Evolutionary conservation across 2,329 filamentous ascomycete species (phyloP).

Genomic region (Sporothrix pseudoabietina): DNA sequence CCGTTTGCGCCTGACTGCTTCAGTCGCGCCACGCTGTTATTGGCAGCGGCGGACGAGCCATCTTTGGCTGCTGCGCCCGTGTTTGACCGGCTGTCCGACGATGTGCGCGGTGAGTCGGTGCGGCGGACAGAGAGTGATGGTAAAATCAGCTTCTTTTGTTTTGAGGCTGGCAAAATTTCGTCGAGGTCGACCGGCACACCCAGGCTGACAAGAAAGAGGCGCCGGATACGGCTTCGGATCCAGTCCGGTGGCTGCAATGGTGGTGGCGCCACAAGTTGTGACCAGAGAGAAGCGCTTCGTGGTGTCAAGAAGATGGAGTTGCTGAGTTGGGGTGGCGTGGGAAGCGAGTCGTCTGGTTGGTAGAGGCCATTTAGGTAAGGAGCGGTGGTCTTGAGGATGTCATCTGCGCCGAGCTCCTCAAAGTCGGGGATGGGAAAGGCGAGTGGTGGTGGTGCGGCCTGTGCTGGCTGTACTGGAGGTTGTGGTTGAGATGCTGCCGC

Average conservation of each 20-base stretch:
- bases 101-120: conserved; percentile 54
- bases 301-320: conserved; percentile 78
- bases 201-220: conserved; percentile 91
- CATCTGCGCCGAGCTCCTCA: conserved; percentile 61
- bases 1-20: conserved; percentile 54
- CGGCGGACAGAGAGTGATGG: conserved; percentile 67
- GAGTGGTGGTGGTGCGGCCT: conserved; percentile 28
- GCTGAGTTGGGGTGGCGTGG: conserved; percentile 54
- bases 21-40: conserved; percentile 37
- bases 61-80: conserved; percentile 39
- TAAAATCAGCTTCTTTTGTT: conserved; percentile 95
- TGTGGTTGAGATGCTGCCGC: conserved; percentile 36
- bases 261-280: conserved; percentile 90
- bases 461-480: conserved; percentile 42
- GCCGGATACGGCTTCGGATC: conserved; percentile 92
- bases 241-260: conserved; percentile 95
- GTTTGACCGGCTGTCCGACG: conserved; percentile 54
- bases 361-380: conserved; percentile 70
- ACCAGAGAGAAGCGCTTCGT: conserved; percentile 89
- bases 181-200: conserved; percentile 96
- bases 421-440: conserved; percentile 64
- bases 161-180: conserved; percentile 93
- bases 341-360: conserved; percentile 57
- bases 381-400: conserved; percentile 62
- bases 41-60: not conserved